Evolutionary conservation across 148 eudicot genomes (phyloP), one percentile per base, ranked within the genome.

Genomic region (Hydrangea macrophylla): DNA sequence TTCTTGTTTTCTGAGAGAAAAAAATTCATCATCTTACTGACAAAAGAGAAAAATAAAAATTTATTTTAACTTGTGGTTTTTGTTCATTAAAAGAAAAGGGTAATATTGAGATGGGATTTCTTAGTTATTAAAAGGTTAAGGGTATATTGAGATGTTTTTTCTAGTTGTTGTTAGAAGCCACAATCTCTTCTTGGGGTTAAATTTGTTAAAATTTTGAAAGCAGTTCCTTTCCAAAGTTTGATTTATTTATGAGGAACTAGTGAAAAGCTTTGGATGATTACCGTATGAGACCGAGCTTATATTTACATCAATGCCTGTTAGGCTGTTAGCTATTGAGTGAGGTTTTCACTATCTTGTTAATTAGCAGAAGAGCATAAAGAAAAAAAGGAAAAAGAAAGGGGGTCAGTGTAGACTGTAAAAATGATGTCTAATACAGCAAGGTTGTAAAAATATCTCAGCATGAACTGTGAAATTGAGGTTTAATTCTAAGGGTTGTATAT

Each of bases 311-410:
- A 15, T 48, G 23, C 23, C 22, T 48, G 53, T 11, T 17, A 48
- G 22, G 22, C 53, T 11, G n/a, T 48, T 48, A 48, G 53, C 20
- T 48, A n/a, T n/a, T n/a, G n/a, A n/a, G n/a, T 22, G 67, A 24
- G n/a, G n/a, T 53, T 61, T 61, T 61, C 45, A 32, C 55, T 51
- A 24, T 63, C 30, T 51, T 24, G 62, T 48, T 45, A 70, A 60
- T 70, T 33, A 60, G 57, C 65, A 70, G 65, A 70, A 60, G 65
- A 60, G 59, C 50, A 60, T 67, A 70, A 70, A 50, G n/a, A 24
- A 70, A 17, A n/a, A n/a, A n/a, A n/a, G n/a, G n/a, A n/a, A n/a
- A 42, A 18, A 35, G n/a, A n/a, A n/a, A 50, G 55, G 60, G 12
- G 45, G 53, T 15, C 53, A n/a, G 53, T 2, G n/a, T 48, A 48